Percentiles rank a stretch among this genome's conserved stretches.
phyloP scores from a whole-genome alignment of 2,329 filamentous ascomycete genomes.

The Simplicillium sp. region DNA sequence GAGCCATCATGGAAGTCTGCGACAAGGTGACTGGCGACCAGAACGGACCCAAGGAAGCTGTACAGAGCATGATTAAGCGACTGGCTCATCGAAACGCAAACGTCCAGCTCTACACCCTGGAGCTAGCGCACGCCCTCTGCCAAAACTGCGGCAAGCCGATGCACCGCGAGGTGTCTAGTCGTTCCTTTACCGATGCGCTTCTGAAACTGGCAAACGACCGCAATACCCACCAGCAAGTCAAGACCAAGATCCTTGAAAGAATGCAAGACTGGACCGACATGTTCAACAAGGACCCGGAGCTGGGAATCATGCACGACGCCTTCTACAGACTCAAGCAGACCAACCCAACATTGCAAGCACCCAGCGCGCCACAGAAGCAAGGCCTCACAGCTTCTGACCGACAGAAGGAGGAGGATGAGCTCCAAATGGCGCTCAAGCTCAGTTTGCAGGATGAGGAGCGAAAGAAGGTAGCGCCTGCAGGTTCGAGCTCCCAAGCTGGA shows the following conservation, averaged over 20 bases:
- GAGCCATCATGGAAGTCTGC: slow-evolving; percentile 54
- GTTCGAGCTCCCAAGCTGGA: slow-evolving; percentile 19
- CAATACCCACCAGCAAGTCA: slow-evolving; percentile 94
- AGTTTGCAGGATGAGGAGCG: slow-evolving; percentile 80
- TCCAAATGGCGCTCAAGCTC: slow-evolving; percentile 90
- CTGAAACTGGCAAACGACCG: slow-evolving; percentile 85
- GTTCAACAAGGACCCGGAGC: slow-evolving; percentile 80
- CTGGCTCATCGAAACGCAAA: slow-evolving; percentile 91
- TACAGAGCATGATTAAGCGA: slow-evolving; percentile 83
- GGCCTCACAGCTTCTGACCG: slow-evolving; percentile 83
- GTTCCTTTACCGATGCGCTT: slow-evolving; percentile 89
- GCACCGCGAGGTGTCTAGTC: slow-evolving; percentile 82
- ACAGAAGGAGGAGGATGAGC: slow-evolving; percentile 91
- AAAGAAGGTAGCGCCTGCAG: slow-evolving; percentile 37
- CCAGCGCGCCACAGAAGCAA: slow-evolving; percentile 87
- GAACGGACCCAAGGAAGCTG: slow-evolving; percentile 68
- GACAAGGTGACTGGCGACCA: slow-evolving; percentile 45
- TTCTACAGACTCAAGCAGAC: slow-evolving; percentile 74
- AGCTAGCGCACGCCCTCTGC: slow-evolving; percentile 84
- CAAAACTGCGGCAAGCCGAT: slow-evolving; percentile 84
- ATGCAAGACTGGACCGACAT: slow-evolving; percentile 96
- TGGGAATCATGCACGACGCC: slow-evolving; percentile 96
- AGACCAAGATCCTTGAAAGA: slow-evolving; percentile 90
- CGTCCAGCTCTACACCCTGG: slow-evolving; percentile 89
- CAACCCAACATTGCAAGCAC: slow-evolving; percentile 85